phyloP scores from a whole-genome alignment of 208 protist genomes.

The Phytomonas francai region DNA sequence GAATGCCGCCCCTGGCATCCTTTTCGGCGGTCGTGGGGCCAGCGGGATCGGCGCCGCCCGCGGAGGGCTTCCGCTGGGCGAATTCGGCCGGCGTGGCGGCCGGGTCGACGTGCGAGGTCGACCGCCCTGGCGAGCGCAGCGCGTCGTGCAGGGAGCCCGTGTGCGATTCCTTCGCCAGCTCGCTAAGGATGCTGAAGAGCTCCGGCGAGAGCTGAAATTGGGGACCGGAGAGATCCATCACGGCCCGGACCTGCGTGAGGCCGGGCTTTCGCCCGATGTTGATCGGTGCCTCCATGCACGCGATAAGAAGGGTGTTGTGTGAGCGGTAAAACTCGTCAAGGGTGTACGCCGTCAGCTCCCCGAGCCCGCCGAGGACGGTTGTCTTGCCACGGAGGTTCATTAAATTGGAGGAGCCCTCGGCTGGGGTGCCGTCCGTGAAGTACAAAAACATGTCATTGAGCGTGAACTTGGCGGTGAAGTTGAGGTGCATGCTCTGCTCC shows the following conservation, averaged over 20 bases:
- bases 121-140: background rate
- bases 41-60: no score
- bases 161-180: conserved; percentile 38
- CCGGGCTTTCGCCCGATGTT: conserved; percentile 27
- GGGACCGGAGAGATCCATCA: conserved; percentile 66
- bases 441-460: conserved; percentile 50
- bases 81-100: background rate
- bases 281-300: conserved; percentile 55
- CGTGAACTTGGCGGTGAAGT: conserved; percentile 42
- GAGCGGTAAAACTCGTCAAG: conserved; percentile 29
- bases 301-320: conserved; percentile 44
- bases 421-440: conserved; percentile 54
- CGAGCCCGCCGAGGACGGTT: conserved; percentile 58
- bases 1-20: background rate
- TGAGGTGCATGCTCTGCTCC: conserved; percentile 12
- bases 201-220: conserved; percentile 51
- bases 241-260: conserved; percentile 25
- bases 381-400: conserved; percentile 27
- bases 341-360: conserved; percentile 50
- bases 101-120: background rate
- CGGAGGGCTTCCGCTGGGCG: background rate
- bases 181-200: conserved; percentile 53
- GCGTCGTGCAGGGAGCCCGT: conserved; percentile 11
- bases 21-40: conserved; percentile 8
- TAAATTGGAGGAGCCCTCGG: conserved; percentile 11